Percentiles rank a stretch among this genome's conserved stretches.
Evolutionary conservation across 1,284 basidiomycete species (phyloP).

Genomic region (Xerocomus amazonicus): DNA sequence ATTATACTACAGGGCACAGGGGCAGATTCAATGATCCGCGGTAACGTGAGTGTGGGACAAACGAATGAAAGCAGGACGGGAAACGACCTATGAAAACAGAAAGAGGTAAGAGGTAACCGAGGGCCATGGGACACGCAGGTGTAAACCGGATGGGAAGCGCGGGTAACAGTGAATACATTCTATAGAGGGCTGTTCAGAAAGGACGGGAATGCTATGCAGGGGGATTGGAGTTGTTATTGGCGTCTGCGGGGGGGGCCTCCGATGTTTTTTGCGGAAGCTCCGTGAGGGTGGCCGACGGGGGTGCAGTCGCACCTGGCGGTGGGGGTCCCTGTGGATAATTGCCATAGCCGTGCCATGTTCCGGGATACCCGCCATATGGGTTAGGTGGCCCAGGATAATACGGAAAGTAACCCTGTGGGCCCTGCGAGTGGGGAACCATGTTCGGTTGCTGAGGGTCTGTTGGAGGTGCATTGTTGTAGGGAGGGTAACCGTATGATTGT

Average conservation of each 20-base stretch:
- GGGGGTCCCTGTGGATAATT: slow-evolving; percentile 24
- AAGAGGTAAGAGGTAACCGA: slow-evolving; percentile 3
- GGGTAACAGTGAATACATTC: slow-evolving; percentile 22
- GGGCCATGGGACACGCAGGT: slow-evolving; percentile 9
- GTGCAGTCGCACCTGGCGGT: slow-evolving; percentile 14
- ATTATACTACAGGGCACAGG: slow-evolving; percentile 31
- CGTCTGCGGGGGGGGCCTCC: slow-evolving; percentile 20
- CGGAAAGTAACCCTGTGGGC: slow-evolving; percentile 25
- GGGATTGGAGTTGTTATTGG: slow-evolving; percentile 15
- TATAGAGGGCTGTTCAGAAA: slow-evolving; percentile 4
- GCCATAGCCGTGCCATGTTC: slow-evolving; percentile 26
- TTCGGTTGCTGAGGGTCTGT: slow-evolving; percentile 28
- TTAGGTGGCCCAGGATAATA: slow-evolving; percentile 29
- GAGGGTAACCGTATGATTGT: slow-evolving; percentile 27
- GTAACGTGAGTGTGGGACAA: slow-evolving; percentile 5
- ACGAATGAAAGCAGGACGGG: slow-evolving; percentile 7
- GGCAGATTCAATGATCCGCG: slow-evolving; percentile 12
- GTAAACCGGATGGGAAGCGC: slow-evolving; percentile 1
- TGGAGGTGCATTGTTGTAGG: slow-evolving; percentile 22
- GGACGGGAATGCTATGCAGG: slow-evolving; percentile 18
- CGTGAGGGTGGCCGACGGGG: slow-evolving; percentile 12
- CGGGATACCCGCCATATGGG: slow-evolving; percentile 27
- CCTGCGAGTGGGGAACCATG: slow-evolving; percentile 19
- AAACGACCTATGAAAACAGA: slow-evolving; percentile 28
- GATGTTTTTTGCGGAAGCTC: slow-evolving; percentile 28